Evolutionary conservation across 176 grass and related monocot genomes (phyloP), one percentile per base, ranked within the genome.

Genomic region (Bothriochloa decipiens): DNA sequence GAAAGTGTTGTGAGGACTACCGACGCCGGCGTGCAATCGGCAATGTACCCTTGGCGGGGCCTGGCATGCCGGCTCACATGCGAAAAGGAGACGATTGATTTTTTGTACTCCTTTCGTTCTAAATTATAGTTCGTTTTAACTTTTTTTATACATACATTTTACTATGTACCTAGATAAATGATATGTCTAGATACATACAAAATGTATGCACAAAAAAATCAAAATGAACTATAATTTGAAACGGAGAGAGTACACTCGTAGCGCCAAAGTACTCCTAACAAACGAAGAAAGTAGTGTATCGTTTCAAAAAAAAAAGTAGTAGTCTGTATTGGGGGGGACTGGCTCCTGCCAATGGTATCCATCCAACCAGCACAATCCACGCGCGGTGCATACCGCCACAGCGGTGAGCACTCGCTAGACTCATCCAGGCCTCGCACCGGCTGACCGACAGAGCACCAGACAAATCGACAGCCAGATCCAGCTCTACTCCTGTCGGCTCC

Each of bases 401-500:
- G 27, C 67, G 70, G 27, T 45, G 15, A 29, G 7, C 42, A 23
- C n/a, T 29, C 80, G 75, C 67, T 57, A 0, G 55, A 71, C 63
- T 88, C 49, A 57, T 37, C 57, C 52, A 37, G 45, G 85, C 60
- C 40, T 74, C 3, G 13, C 36, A 50, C 13, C 14, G 47, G 1
- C 0, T 16, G 5, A 45, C 40, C 13, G 5, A 41, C 40, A 84
- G 67, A 57, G 76, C 74, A 90, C 65, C 63, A 79, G 81, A 98
- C 89, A 93, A 89, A 85, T 92, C 78, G 88, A 86, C 93, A 92
- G 83, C 80, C 61, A 85, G 89, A 89, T 89, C 91, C 91, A 94
- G 89, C 84, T 88, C 89, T 81, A 39, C 75, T 68, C 60, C 11
- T 68, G 74, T 83, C 78, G 55, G 15, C 39, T 81, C 78, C 70